Conservation (phyloP, 495 filamentous ascomycete species). For the Amphirosellinia nigrospora region DNA sequence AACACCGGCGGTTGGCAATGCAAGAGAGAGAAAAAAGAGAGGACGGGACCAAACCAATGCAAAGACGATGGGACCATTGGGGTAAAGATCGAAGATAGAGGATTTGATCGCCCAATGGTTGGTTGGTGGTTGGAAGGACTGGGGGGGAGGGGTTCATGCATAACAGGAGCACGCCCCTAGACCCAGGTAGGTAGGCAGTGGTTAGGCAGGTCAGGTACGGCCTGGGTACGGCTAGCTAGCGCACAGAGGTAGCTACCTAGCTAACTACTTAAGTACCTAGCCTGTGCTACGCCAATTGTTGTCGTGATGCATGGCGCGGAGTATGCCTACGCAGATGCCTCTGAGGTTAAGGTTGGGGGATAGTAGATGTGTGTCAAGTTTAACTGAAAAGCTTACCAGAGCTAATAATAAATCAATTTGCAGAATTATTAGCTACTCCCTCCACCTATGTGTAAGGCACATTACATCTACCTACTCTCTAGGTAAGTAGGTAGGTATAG, state of each 20-base stretch:
- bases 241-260: not conserved
- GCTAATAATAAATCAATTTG: no score
- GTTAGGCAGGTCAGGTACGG: constrained; percentile 12
- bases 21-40: constrained; percentile 23
- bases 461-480: not conserved
- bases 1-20: constrained; percentile 18
- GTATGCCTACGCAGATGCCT: no score
- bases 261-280: no score
- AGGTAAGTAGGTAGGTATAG: no score
- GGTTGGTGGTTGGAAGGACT: constrained; percentile 6
- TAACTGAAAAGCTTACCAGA: no score
- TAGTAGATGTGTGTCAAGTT: no score
- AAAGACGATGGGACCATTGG: constrained; percentile 12
- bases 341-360: no score
- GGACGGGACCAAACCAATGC: constrained; percentile 22
- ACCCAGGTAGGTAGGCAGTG: constrained; percentile 13
- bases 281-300: not conserved
- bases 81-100: constrained; percentile 18
- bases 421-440: no score
- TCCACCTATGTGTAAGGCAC: no score
- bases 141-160: constrained; percentile 29
- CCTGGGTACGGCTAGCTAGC: not conserved
- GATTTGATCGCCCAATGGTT: constrained; percentile 19
- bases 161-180: constrained; percentile 19
- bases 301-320: not conserved